Percentiles rank a stretch among this genome's conserved stretches.
Conservation (phyloP, 257 asterid species). For the Asclepias syriaca region DNA sequence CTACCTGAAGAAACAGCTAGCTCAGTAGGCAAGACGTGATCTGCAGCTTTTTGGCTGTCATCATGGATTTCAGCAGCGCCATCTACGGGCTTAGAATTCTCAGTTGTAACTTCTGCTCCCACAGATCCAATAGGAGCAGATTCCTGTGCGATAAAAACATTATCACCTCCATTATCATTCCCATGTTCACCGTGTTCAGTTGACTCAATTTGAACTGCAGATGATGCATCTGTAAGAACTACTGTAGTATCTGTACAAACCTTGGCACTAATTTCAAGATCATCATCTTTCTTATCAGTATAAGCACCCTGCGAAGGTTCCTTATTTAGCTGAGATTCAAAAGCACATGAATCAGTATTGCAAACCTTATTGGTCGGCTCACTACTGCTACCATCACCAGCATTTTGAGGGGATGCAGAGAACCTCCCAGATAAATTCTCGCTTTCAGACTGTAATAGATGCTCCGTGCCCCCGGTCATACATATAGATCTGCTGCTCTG, state of each 20-base stretch:
- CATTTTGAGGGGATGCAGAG: constrained; percentile 23
- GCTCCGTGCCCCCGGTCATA: constrained; percentile 28
- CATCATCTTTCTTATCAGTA: constrained; percentile 24
- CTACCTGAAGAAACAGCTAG: constrained; percentile 32
- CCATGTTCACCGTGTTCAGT: constrained; percentile 3
- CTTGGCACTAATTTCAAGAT: constrained; percentile 28
- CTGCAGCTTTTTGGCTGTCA: constrained; percentile 31
- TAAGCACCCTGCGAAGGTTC: constrained; percentile 16
- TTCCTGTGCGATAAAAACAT: constrained; percentile 16
- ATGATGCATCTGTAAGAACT: constrained; percentile 6
- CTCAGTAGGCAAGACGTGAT: constrained; percentile 22
- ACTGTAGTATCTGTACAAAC: constrained; percentile 16
- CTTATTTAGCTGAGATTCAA: constrained; percentile 24
- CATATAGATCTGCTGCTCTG: constrained; percentile 21
- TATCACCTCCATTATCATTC: constrained; percentile 23
- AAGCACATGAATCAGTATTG: constrained; percentile 1
- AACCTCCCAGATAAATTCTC: constrained; percentile 24
- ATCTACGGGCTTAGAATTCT: constrained; percentile 26
- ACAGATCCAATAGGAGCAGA: constrained; percentile 23
- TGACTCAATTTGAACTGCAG: constrained; percentile 6
- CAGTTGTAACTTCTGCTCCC: constrained; percentile 24
- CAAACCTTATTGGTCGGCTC: constrained; percentile 18
- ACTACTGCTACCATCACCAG: constrained; percentile 20
- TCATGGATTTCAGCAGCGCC: constrained; percentile 21
- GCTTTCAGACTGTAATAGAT: constrained; percentile 27